phyloP scores from a whole-genome alignment of 139 green algal species.

The Chlorella sp. region DNA sequence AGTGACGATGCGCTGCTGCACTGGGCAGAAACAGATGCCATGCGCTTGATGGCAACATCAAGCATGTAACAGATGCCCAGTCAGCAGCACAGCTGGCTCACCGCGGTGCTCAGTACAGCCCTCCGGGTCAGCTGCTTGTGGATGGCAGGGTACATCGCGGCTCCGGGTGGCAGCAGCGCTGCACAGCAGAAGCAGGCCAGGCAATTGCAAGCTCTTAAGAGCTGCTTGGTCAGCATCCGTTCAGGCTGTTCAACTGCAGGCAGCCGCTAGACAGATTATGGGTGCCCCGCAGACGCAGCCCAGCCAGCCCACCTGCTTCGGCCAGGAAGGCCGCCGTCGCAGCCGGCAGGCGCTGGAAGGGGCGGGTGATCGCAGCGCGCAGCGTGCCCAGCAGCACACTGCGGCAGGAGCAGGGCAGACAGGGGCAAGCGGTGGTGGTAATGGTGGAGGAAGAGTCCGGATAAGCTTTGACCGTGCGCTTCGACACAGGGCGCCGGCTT shows the following conservation, averaged over 20 bases:
- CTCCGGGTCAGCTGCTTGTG: conserved; percentile 57
- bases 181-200: not conserved
- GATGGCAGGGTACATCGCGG: conserved; percentile 53
- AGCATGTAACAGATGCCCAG: too few relatives aligned
- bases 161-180: conserved; percentile 48
- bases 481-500: too few relatives aligned
- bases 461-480: too few relatives aligned
- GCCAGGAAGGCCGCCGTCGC: conserved; percentile 60
- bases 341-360: conserved; percentile 64
- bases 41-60: too few relatives aligned
- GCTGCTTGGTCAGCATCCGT: too few relatives aligned
- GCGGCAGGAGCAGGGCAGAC: not conserved
- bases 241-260: too few relatives aligned
- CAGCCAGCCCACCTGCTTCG: conserved; percentile 53
- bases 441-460: too few relatives aligned
- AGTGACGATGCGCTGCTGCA: too few relatives aligned
- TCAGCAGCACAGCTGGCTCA: conserved; percentile 7
- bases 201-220: not conserved
- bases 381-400: conserved; percentile 63
- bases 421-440: too few relatives aligned
- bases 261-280: too few relatives aligned
- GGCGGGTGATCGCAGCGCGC: conserved; percentile 40
- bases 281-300: not conserved
- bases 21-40: too few relatives aligned
- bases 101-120: conserved; percentile 52